phyloP scores from a whole-genome alignment of 2,329 filamentous ascomycete genomes.

The Pseudodiploospora longispora region DNA sequence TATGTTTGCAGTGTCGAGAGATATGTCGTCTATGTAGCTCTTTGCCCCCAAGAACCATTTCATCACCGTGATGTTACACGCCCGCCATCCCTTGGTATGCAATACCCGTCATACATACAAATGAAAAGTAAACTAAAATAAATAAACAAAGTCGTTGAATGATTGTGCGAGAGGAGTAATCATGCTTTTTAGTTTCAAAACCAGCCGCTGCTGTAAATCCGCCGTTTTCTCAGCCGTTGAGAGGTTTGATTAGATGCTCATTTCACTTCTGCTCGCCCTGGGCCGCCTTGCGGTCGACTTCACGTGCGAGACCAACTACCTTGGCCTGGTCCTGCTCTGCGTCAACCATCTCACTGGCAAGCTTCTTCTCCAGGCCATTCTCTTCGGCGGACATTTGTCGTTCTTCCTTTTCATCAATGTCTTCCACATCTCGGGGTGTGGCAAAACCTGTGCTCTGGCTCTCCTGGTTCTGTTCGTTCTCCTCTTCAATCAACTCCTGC shows the following conservation, averaged over 20 bases:
- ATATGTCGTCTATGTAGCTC: conserved; percentile 1
- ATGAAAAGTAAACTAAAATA: not conserved
- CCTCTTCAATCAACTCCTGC: conserved; percentile 94
- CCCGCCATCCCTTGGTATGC: conserved; percentile 5
- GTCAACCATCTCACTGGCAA: conserved; percentile 46
- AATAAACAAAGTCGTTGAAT: conserved; percentile 18
- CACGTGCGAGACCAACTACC: conserved; percentile 10
- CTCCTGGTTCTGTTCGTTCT: conserved; percentile 83
- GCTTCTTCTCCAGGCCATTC: conserved; percentile 35
- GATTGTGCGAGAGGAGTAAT: not conserved
- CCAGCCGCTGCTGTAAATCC: no score
- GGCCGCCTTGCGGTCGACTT: conserved; percentile 18
- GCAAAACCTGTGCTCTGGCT: conserved; percentile 67
- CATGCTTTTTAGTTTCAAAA: no score
- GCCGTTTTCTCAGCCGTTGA: conserved; percentile 9
- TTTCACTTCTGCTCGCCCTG: conserved; percentile 31
- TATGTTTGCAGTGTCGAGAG: conserved; percentile 3
- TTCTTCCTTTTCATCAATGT: conserved; percentile 93
- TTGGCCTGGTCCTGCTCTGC: conserved; percentile 42
- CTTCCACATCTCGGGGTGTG: conserved; percentile 74
- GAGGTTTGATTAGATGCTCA: conserved; percentile 1
- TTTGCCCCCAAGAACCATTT: not conserved
- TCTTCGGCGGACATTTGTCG: conserved; percentile 46
- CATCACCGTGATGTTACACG: conserved; percentile 7
- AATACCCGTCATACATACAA: conserved; percentile 13